Conservation (phyloP, 1,284 basidiomycete genomes). For the Trichosporon sp. region DNA sequence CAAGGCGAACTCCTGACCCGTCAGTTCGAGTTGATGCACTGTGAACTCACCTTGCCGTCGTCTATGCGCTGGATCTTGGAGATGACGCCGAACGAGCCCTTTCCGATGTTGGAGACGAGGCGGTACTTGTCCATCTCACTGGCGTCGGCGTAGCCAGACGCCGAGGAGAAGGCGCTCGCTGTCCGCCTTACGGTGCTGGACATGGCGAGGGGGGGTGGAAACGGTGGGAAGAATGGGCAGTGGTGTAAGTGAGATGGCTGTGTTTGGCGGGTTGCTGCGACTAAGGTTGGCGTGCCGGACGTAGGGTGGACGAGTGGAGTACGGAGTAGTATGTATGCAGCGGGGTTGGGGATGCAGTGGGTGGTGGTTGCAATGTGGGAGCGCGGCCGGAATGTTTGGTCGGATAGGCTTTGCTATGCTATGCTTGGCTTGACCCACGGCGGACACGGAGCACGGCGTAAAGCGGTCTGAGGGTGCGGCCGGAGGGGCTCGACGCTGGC, state of each 20-base stretch:
- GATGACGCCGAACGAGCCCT: conserved; percentile 96
- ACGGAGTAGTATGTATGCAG: conserved; percentile 3
- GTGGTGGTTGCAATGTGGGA: neutral
- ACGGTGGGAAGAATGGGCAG: neutral
- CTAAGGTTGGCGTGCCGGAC: neutral
- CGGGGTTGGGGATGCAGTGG: neutral
- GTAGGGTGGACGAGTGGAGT: neutral
- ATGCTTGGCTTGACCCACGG: neutral
- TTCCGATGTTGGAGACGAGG: conserved; percentile 84
- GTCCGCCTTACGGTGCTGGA: conserved; percentile 1
- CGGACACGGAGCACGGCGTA: neutral
- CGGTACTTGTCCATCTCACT: conserved; percentile 69
- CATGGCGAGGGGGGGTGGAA: conserved; percentile 8
- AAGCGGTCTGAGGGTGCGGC: neutral
- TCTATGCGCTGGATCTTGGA: conserved; percentile 80
- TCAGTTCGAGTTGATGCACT: neutral
- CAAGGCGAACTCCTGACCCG: conserved; percentile 69
- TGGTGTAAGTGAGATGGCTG: neutral
- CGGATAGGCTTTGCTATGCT: neutral
- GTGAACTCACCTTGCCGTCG: conserved; percentile 68
- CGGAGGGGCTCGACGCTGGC: no score
- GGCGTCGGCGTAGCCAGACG: conserved; percentile 42
- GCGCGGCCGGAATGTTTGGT: conserved; percentile 1
- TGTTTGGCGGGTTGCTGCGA: neutral
- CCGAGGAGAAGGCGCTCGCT: conserved; percentile 6